Base-by-base conservation (phyloP, 805 yeast genomes). In the Lipomyces yamanashiensis region DNA sequence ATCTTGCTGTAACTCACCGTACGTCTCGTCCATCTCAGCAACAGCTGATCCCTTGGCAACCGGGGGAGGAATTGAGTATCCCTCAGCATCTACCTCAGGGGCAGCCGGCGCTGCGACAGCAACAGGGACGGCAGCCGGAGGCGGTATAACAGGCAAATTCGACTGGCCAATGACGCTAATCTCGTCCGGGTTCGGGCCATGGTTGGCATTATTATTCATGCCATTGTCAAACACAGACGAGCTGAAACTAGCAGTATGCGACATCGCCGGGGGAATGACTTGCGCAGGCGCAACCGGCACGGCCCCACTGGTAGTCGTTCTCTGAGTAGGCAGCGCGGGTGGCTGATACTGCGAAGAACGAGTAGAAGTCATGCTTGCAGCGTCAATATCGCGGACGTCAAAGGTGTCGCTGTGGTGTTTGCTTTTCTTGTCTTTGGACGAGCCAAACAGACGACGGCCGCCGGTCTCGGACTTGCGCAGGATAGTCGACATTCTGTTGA, bases 1-100 rank as follows among this genome's bases (percentile, higher is more conserved):
- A 9, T 45, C 50, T 39, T 40, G 34, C 41, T 39, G 54, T 28
- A 45, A 37, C 36, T 47, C 59, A 15, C 43, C 63, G 23, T 17
- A 41, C 2, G 48, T 44, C 39, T 59, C 63, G 36, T 53, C 63
- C 49, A 57, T 28, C 44, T 58, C 56, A 9, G 67, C 60, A 1
- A 54, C 44, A 33, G 54, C 56, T 12, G 59, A 50, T 13, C 59
- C 61, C 47, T 52, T 62, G 23, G 75, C 72, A n/a, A 61, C 69
- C 28, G 69, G 68, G n/a, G 66, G 71, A 7, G 71, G 70, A 44
- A 67, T 58, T 40, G 71, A 58, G 45, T 58, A 54, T 17, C 66
- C 61, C 61, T 54, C 70, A 1, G 62, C 28, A 47, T 66, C 69
- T 7, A 66, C 67, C 40, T 28, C 52, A 21, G 60, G 58, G 43